These are phyloP conservation scores for Pneumocystis carinii DNA, from an alignment of 1,139 yeast species.

Conservation along the genomic window DNA sequence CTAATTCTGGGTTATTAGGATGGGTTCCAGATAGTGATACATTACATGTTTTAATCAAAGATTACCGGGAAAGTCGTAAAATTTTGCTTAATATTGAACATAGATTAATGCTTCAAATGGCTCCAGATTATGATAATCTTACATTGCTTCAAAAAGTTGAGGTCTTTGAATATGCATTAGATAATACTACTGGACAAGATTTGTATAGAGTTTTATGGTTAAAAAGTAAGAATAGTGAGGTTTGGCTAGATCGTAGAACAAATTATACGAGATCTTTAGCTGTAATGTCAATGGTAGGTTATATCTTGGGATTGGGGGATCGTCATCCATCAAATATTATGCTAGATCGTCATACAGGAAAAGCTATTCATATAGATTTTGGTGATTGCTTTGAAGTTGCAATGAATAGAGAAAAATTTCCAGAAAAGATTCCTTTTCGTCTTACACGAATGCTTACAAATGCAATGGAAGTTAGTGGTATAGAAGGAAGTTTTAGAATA, in stretches of 20 bases:
- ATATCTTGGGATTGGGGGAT: conserved; percentile 90
- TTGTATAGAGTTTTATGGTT: conserved; percentile 90
- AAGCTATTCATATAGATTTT: conserved; percentile 91
- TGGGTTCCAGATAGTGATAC: conserved; percentile 98
- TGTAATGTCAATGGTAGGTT: conserved; percentile 98
- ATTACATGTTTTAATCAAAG: conserved; percentile 81
- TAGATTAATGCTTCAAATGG: conserved; percentile 93
- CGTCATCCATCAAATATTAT: conserved; percentile 94
- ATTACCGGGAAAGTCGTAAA: conserved; percentile 82
- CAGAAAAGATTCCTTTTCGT: conserved; percentile 96
- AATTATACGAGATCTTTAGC: conserved; percentile 92
- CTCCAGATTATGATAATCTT: conserved; percentile 86
- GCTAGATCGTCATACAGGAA: conserved; percentile 89
- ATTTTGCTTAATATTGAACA: conserved; percentile 84
- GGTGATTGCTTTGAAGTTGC: conserved; percentile 99
- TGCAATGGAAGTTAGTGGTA: conserved; percentile 98
- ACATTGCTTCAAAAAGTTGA: conserved; percentile 86
- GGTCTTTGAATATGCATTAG: conserved; percentile 88
- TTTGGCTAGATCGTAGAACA: conserved; percentile 95
- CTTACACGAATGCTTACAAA: conserved; percentile 91
- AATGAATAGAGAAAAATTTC: conserved; percentile 84
- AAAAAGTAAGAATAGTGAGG: conserved; percentile 87
- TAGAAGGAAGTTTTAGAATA: conserved; percentile 91
- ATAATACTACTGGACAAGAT: conserved; percentile 93
- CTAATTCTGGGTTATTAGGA: conserved; percentile 88